These are phyloP conservation scores for Aspergillus nidulans DNA, from an alignment of 495 filamentous ascomycete genomes.

Conservation along the genomic window DNA sequence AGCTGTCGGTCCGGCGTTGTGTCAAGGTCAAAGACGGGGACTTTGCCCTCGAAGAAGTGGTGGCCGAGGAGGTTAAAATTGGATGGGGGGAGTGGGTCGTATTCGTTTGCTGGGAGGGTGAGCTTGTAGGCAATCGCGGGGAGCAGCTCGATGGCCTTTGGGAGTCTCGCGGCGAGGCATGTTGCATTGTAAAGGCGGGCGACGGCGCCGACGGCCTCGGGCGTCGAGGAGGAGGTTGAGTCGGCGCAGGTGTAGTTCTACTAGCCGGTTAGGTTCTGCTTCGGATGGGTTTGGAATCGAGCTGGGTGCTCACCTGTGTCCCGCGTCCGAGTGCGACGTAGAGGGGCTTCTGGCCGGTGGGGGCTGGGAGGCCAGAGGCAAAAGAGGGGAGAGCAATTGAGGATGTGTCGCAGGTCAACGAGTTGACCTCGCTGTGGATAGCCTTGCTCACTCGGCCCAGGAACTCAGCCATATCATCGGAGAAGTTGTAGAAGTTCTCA, in stretches of 20 bases:
- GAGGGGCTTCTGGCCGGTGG: conserved; percentile 54
- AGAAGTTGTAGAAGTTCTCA: conserved; percentile 35
- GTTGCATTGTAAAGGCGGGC: conserved; percentile 85
- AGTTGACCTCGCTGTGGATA: conserved; percentile 24
- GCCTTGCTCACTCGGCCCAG: conserved; percentile 37
- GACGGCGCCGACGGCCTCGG: conserved; percentile 66
- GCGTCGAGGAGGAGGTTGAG: conserved; percentile 50
- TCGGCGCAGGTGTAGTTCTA: conserved; percentile 88
- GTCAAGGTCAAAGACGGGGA: conserved; percentile 76
- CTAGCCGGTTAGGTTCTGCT: not conserved
- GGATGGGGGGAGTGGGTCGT: conserved; percentile 38
- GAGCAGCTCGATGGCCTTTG: conserved; percentile 56
- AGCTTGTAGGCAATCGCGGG: conserved; percentile 31
- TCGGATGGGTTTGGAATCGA: not conserved
- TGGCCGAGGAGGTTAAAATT: conserved; percentile 63
- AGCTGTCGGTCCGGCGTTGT: conserved; percentile 48
- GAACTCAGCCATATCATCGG: conserved; percentile 33
- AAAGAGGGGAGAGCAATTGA: conserved; percentile 36
- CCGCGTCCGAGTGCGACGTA: conserved; percentile 86
- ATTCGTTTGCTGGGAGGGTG: conserved; percentile 37
- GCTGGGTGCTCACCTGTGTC: conserved; percentile 46
- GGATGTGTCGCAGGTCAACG: conserved; percentile 33
- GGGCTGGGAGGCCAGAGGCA: conserved; percentile 50
- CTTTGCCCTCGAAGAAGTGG: conserved; percentile 68
- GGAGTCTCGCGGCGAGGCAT: conserved; percentile 66